phyloP scores from a whole-genome alignment of 306 rosid species.

The Ammopiptanthus mongolicus region DNA sequence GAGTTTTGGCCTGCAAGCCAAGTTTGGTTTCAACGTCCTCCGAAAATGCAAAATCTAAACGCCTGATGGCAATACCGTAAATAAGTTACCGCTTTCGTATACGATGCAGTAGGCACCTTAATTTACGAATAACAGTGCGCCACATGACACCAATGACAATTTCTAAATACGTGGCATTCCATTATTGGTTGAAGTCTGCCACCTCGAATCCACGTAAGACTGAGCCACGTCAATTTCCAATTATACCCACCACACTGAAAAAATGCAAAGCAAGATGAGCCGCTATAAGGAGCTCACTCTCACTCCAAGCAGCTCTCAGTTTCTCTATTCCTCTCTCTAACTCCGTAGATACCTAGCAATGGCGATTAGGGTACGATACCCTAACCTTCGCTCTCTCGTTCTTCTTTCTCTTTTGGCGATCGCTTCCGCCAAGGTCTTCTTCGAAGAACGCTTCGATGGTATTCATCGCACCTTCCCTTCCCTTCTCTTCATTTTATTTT shows the following conservation, averaged over 20 bases:
- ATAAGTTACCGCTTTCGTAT: constrained; percentile 23
- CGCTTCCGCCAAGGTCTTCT: constrained; percentile 81
- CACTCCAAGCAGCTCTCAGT: not conserved
- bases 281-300: constrained; percentile 32
- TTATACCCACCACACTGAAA: constrained; percentile 23
- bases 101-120: not conserved
- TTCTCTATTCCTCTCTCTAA: constrained; percentile 15
- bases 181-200: not conserved
- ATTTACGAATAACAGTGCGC: constrained; percentile 27
- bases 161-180: not conserved
- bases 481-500: not conserved
- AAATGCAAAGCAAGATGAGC: not conserved
- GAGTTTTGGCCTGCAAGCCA: no score
- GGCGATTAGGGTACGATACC: constrained; percentile 74
- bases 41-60: not conserved
- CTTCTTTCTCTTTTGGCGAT: constrained; percentile 51
- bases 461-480: constrained; percentile 2
- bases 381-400: constrained; percentile 52
- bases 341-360: constrained; percentile 33
- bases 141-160: constrained; percentile 46
- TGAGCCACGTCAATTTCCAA: not conserved
- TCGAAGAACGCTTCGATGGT: constrained; percentile 96
- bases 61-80: constrained; percentile 22
- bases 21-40: not conserved
- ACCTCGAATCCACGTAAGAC: constrained; percentile 9